phyloP scores from a whole-genome alignment of 768 basidiomycete genomes.

The Coprinopsis sp. region DNA sequence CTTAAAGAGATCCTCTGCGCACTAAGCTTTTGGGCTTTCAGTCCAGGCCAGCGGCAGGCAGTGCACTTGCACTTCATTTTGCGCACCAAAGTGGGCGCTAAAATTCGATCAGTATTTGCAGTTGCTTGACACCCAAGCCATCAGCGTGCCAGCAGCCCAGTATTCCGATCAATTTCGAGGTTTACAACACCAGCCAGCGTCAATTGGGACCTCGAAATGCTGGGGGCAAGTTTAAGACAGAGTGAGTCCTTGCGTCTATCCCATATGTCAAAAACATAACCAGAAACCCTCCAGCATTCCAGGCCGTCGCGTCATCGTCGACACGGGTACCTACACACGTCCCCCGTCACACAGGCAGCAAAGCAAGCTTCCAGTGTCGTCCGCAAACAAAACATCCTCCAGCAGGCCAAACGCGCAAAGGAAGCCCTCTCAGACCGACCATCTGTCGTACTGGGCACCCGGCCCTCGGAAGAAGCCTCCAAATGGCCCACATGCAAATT shows the following conservation, averaged over 20 bases:
- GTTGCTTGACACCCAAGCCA: not conserved
- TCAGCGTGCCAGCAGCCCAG: not conserved
- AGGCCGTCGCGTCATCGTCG: conserved; percentile 2
- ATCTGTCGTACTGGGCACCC: conserved; percentile 73
- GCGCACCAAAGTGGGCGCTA: too few species aligned
- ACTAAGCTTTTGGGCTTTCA: too few species aligned
- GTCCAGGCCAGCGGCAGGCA: too few species aligned
- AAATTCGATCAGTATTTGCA: not conserved
- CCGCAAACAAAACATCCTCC: conserved; percentile 31
- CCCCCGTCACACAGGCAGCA: conserved; percentile 32
- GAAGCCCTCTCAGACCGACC: conserved; percentile 38
- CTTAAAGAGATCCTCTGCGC: too few species aligned
- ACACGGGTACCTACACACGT: conserved; percentile 34
- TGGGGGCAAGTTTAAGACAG: conserved; percentile 26
- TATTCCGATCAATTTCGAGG: not conserved
- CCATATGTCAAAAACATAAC: conserved; percentile 15
- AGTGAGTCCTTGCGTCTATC: conserved; percentile 16
- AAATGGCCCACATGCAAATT: conserved; percentile 71
- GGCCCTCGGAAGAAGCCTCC: conserved; percentile 49
- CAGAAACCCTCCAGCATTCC: conserved; percentile 29
- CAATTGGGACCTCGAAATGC: conserved; percentile 18
- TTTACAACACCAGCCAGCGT: too few species aligned
- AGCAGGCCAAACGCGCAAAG: conserved; percentile 38
- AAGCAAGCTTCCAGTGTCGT: conserved; percentile 28
- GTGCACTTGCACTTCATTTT: too few species aligned